Evolutionary conservation across 2,329 filamentous ascomycete genomes (phyloP).

Genomic region (Pseudogymnoascus destructans): DNA sequence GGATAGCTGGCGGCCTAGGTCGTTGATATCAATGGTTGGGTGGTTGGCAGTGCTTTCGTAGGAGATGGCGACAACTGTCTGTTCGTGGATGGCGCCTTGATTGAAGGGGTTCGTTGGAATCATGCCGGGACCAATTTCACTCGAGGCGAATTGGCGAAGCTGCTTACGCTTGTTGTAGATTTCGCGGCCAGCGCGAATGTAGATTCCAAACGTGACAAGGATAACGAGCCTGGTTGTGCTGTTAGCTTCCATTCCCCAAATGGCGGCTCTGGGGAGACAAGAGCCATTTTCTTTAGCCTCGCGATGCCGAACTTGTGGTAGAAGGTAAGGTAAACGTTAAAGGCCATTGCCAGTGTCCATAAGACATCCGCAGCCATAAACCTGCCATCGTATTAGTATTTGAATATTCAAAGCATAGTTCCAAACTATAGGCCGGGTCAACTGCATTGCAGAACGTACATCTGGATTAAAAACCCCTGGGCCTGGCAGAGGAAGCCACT

Average conservation of each 20-base stretch:
- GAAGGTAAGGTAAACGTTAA: slow-evolving; percentile 73
- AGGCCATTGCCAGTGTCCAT: slow-evolving; percentile 71
- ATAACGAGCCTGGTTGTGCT: slow-evolving; percentile 41
- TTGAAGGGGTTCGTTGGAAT: background rate
- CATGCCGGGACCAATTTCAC: background rate
- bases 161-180: slow-evolving; percentile 56
- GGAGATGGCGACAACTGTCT: background rate
- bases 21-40: slow-evolving; percentile 2
- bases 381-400: slow-evolving; percentile 32
- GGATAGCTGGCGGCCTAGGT: slow-evolving; percentile 5
- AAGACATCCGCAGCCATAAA: slow-evolving; percentile 65
- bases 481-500: slow-evolving; percentile 42
- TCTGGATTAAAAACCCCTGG: slow-evolving; percentile 70
- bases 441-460: slow-evolving; percentile 38
- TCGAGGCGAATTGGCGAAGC: slow-evolving; percentile 36
- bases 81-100: slow-evolving; percentile 1
- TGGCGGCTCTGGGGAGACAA: background rate
- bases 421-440: background rate
- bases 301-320: slow-evolving; percentile 58
- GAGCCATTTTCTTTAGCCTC: slow-evolving; percentile 38
- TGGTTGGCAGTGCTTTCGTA: background rate
- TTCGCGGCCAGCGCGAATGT: slow-evolving; percentile 49
- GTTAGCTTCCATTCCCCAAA: slow-evolving; percentile 16
- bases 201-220: slow-evolving; percentile 48
- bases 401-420: background rate